Evolutionary conservation across 495 filamentous ascomycete genomes (phyloP).

Genomic region (Sabuloglossum arenarium): DNA sequence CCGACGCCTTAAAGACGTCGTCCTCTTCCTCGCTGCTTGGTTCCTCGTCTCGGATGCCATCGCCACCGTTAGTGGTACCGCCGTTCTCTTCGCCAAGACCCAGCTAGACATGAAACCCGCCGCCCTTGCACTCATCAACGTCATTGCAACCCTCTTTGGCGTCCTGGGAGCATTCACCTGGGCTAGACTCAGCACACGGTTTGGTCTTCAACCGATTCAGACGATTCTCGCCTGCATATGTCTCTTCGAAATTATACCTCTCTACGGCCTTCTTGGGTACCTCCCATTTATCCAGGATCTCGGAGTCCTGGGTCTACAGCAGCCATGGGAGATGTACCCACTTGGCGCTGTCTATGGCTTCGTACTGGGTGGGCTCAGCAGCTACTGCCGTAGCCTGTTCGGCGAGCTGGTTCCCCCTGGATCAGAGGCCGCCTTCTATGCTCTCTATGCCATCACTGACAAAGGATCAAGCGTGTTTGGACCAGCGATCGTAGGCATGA

Average conservation of each 20-base stretch:
- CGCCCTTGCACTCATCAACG: constrained; percentile 79
- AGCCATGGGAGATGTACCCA: constrained; percentile 94
- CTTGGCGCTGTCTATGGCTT: constrained; percentile 80
- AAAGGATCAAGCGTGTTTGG: constrained; percentile 92
- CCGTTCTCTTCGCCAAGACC: constrained; percentile 89
- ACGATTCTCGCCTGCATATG: constrained; percentile 81
- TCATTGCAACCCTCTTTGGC: constrained; percentile 66
- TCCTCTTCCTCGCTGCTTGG: constrained; percentile 80
- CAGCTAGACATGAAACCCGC: constrained; percentile 74
- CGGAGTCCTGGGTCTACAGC: constrained; percentile 68
- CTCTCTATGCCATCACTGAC: constrained; percentile 91
- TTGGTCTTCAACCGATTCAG: constrained; percentile 50
- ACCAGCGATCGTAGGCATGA: constrained; percentile 76
- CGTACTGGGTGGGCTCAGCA: constrained; percentile 79
- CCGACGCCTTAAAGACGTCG: constrained; percentile 59
- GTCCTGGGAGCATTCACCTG: constrained; percentile 79
- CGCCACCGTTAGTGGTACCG: constrained; percentile 85
- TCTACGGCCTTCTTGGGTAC: constrained; percentile 83
- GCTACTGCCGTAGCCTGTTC: constrained; percentile 82
- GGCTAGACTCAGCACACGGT: constrained; percentile 46
- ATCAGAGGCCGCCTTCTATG: constrained; percentile 88
- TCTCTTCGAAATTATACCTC: constrained; percentile 76
- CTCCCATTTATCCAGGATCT: constrained; percentile 55
- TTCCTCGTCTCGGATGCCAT: constrained; percentile 88
- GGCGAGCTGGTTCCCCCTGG: constrained; percentile 86